Percentiles rank a stretch among this genome's conserved stretches.
phyloP scores from a whole-genome alignment of 2,329 filamentous ascomycete genomes.

The Microsporum canis region DNA sequence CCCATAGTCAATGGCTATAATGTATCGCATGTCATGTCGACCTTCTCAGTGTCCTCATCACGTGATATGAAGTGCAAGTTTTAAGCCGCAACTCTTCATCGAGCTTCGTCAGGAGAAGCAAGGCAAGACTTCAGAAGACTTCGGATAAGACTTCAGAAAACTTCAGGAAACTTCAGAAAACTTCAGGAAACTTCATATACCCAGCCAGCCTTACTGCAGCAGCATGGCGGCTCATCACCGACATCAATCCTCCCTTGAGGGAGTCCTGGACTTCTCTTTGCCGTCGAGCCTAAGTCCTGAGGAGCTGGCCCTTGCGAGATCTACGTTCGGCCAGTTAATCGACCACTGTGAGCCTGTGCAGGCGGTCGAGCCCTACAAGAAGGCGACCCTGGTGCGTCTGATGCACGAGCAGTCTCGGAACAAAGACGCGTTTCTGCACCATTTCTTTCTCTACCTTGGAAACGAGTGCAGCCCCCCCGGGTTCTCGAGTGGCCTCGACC shows the following conservation, averaged over 20 bases:
- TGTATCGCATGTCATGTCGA: too few species aligned
- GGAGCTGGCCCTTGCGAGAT: conserved; percentile 10
- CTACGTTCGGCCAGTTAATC: conserved; percentile 12
- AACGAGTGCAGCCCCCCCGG: neutral
- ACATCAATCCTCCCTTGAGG: conserved; percentile 12
- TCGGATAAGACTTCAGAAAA: too few species aligned
- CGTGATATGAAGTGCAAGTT: too few species aligned
- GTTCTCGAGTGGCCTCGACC: conserved; percentile 6
- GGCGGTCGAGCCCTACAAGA: conserved; percentile 15
- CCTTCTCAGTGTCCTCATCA: too few species aligned
- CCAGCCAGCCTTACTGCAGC: neutral
- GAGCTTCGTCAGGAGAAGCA: too few species aligned
- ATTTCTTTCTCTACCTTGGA: conserved; percentile 12
- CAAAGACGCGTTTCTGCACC: conserved; percentile 11
- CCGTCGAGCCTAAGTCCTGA: conserved; percentile 6
- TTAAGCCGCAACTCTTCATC: too few species aligned
- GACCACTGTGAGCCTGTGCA: conserved; percentile 16
- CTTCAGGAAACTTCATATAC: too few species aligned
- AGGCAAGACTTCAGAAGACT: too few species aligned
- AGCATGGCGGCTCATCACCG: neutral
- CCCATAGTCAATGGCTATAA: too few species aligned
- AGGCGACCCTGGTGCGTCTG: conserved; percentile 16
- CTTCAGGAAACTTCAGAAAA: too few species aligned
- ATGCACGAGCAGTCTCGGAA: conserved; percentile 15
- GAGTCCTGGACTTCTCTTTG: conserved; percentile 7